Percentiles rank a stretch among this genome's conserved stretches.
Evolutionary conservation across 2,329 filamentous ascomycete genomes (phyloP).

Genomic region (Ascochyta koolunga): DNA sequence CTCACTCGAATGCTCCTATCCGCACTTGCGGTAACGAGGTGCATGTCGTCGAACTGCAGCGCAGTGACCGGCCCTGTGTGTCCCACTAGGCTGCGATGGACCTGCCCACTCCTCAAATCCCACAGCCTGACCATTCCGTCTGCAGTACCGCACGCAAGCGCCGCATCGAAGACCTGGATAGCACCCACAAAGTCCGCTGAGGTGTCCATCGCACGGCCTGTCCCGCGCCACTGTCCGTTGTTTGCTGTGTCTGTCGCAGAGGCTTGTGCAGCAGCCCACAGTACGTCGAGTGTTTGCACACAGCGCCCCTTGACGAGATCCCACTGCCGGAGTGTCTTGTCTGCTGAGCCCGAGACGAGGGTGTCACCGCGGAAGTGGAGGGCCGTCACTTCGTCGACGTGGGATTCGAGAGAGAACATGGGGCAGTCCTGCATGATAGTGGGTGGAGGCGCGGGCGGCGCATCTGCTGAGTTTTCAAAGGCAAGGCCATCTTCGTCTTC

Average conservation of each 20-base stretch:
- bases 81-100: conserved; percentile 93
- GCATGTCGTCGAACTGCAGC: conserved; percentile 94
- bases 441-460: conserved; percentile 69
- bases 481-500: conserved; percentile 64
- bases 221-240: conserved; percentile 73
- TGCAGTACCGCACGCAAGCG: conserved; percentile 92
- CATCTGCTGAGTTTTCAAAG: conserved; percentile 73
- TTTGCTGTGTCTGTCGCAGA: conserved; percentile 68
- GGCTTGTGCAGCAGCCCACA: conserved; percentile 95
- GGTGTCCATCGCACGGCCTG: conserved; percentile 67
- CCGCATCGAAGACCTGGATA: conserved; percentile 93
- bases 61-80: conserved; percentile 95
- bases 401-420: conserved; percentile 85
- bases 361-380: conserved; percentile 88
- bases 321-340: conserved; percentile 98
- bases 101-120: conserved; percentile 95
- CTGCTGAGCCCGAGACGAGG: conserved; percentile 91
- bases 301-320: conserved; percentile 96
- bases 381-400: conserved; percentile 93
- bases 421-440: conserved; percentile 89
- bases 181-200: conserved; percentile 92
- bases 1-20: conserved; percentile 94
- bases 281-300: conserved; percentile 94
- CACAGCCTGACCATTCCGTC: conserved; percentile 97
- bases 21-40: conserved; percentile 89